Evolutionary conservation across 495 filamentous ascomycete genomes (phyloP).

Genomic region (Terfezia boudieri): DNA sequence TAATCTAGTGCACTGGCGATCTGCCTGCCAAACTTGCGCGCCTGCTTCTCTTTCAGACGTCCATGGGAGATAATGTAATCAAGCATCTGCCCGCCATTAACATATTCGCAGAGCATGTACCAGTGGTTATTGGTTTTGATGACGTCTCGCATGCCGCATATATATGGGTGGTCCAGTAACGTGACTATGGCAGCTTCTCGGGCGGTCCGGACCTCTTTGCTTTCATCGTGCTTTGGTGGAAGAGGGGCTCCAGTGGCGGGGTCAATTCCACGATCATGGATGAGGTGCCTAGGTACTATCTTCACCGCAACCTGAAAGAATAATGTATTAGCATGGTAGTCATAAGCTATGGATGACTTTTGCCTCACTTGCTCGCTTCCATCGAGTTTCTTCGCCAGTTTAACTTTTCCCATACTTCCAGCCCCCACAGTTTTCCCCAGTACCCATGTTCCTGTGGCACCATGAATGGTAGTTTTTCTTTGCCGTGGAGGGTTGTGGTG

Average conservation of each 20-base stretch:
- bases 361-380: constrained; percentile 52
- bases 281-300: constrained; percentile 64
- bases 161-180: constrained; percentile 83
- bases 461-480: constrained; percentile 17
- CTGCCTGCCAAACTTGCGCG: constrained; percentile 89
- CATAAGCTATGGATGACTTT: neutral
- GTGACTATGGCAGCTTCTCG: constrained; percentile 94
- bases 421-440: constrained; percentile 94
- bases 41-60: constrained; percentile 93
- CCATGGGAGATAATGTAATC: constrained; percentile 99
- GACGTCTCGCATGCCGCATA: constrained; percentile 90
- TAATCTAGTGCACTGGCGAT: constrained; percentile 98
- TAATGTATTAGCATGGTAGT: neutral
- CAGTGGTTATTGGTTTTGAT: constrained; percentile 92
- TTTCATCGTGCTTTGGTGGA: constrained; percentile 18
- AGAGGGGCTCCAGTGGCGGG: constrained; percentile 16
- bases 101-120: constrained; percentile 99
- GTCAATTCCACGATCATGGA: constrained; percentile 17
- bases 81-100: constrained; percentile 98
- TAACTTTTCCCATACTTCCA: constrained; percentile 94
- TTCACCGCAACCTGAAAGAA: constrained; percentile 72
- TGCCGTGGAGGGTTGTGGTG: constrained; percentile 8
- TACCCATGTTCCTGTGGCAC: constrained; percentile 39
- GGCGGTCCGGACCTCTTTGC: constrained; percentile 91
- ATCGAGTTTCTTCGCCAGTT: constrained; percentile 61